Conservation (phyloP, 2,329 filamentous ascomycete genomes). For the Colletotrichum aenigma region DNA sequence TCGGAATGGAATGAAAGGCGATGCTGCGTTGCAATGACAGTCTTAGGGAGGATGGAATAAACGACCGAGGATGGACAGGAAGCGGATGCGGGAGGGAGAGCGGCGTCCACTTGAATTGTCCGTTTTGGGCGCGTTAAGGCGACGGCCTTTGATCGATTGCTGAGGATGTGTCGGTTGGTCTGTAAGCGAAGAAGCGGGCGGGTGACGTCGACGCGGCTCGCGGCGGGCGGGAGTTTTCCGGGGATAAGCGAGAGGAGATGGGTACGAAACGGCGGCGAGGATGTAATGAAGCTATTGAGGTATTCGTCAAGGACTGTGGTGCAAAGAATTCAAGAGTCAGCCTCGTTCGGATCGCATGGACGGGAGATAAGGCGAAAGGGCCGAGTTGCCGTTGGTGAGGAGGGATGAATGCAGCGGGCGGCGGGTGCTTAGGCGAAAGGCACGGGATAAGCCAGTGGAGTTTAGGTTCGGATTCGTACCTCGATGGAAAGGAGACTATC, state of each 20-base stretch:
- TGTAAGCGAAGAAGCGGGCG: slow-evolving; percentile 18
- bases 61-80: slow-evolving; percentile 55
- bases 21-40: neutral
- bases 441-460: slow-evolving; percentile 2
- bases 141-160: slow-evolving; percentile 26
- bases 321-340: slow-evolving; percentile 1
- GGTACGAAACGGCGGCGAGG: neutral
- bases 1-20: neutral
- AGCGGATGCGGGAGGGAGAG: slow-evolving; percentile 46
- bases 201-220: slow-evolving; percentile 18
- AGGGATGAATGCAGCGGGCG: slow-evolving; percentile 10
- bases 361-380: slow-evolving; percentile 9
- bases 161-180: slow-evolving; percentile 23
- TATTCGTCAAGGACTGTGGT: slow-evolving; percentile 7
- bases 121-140: slow-evolving; percentile 49
- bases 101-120: slow-evolving; percentile 51
- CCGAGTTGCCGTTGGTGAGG: slow-evolving; percentile 4
- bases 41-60: slow-evolving; percentile 58
- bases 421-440: slow-evolving; percentile 8
- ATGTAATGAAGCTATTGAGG: slow-evolving; percentile 4
- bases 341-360: slow-evolving; percentile 6
- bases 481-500: neutral
- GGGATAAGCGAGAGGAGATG: neutral
- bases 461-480: slow-evolving; percentile 9
- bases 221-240: neutral